These are phyloP conservation scores for Aschersonia sp. DNA, from an alignment of 2,329 filamentous ascomycete genomes.

Conservation along the genomic window DNA sequence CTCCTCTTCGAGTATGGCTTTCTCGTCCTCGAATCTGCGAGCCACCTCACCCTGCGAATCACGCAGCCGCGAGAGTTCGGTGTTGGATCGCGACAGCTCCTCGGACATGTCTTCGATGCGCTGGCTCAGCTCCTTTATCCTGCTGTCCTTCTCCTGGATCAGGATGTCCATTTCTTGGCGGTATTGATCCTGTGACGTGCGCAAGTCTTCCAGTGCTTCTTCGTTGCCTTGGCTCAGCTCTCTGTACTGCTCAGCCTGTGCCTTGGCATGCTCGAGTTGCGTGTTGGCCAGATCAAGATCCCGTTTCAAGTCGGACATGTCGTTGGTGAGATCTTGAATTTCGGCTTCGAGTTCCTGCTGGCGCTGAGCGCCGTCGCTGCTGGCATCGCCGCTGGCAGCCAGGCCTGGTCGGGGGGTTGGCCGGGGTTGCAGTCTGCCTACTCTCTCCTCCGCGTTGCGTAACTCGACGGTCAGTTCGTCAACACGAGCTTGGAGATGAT, in stretches of 20 bases:
- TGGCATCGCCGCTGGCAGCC: background rate
- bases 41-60: slow-evolving; percentile 65
- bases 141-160: slow-evolving; percentile 62
- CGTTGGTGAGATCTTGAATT: slow-evolving; percentile 67
- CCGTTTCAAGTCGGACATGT: slow-evolving; percentile 75
- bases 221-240: slow-evolving; percentile 76
- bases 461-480: slow-evolving; percentile 82
- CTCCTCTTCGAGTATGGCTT: slow-evolving; percentile 62
- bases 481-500: slow-evolving; percentile 78
- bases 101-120: slow-evolving; percentile 70
- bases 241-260: slow-evolving; percentile 77
- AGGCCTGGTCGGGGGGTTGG: slow-evolving; percentile 47
- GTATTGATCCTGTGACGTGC: slow-evolving; percentile 71
- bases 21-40: slow-evolving; percentile 66
- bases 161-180: slow-evolving; percentile 70
- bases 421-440: slow-evolving; percentile 67
- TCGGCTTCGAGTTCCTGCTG: slow-evolving; percentile 41
- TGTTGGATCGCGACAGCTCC: slow-evolving; percentile 71
- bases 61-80: slow-evolving; percentile 65
- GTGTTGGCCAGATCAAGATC: slow-evolving; percentile 69
- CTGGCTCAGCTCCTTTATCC: slow-evolving; percentile 68
- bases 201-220: slow-evolving; percentile 69
- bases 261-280: slow-evolving; percentile 68
- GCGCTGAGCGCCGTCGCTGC: slow-evolving; percentile 26
- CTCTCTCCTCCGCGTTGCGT: slow-evolving; percentile 75